Evolutionary conservation across 2,329 filamentous ascomycete species (phyloP), one percentile per base, ranked within the genome.

Genomic region (Onygenales sp.): DNA sequence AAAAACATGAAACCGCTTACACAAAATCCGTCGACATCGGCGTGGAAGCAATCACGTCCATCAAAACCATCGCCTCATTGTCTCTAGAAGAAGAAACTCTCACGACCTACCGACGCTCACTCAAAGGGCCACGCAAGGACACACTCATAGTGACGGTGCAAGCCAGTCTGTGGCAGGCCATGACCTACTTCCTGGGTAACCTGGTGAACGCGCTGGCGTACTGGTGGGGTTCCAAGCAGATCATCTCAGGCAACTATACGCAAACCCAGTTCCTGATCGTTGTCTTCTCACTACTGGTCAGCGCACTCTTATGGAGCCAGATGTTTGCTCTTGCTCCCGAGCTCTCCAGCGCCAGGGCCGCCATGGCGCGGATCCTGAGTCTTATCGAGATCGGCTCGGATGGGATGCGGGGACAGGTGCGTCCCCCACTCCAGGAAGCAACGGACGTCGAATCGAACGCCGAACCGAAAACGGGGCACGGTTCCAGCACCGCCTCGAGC

Each of bases 201-300:
- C 75, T 87, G 49, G 80, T 89, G 31, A 87, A 89, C 61, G 84
- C 85, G 0, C 78, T 91, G 52, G 84, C 85, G 0, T 90, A 89
- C 68, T 91, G 86, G 85, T 91, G 86, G 85, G 86, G 86, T 2
- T 78, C 85, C 0, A 84, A 81, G 60, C 81, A 83, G 57, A 87
- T 90, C 55, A 78, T 83, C 50, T 75, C 78, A 43, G 85, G 86
- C 5, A 71, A 80, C 53, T 85, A 85, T 59, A 79, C 79, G 43
- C 80, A 83, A 35, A 78, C 86, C 13, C 70, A 81, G 50, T 90
- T 89, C 70, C 83, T 90, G 66, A 85, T 87, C 60, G 84, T 90
- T 7, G 75, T 89, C 4, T 77, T 86, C 5, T 78, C 85, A 3
- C 79, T 91, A 60, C 77, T 91, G 1, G 82, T 89, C 41, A 85